These are phyloP conservation scores for Globisporangium iwayamae DNA, from an alignment of 352 stramenopile genomes.

Conservation along the genomic window DNA sequence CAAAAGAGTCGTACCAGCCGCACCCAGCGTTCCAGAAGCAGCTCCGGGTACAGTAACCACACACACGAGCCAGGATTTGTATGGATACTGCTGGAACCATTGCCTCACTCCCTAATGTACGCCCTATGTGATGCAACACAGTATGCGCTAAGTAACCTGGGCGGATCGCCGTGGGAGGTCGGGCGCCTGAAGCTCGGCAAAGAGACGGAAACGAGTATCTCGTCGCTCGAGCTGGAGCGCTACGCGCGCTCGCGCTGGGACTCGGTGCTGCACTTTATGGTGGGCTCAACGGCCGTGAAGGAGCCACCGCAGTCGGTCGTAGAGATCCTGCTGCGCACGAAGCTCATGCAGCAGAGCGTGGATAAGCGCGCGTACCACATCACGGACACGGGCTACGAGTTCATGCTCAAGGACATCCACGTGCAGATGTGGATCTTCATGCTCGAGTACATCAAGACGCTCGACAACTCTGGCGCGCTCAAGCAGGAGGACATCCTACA, in stretches of 20 bases:
- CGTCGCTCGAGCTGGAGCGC: constrained; percentile 46
- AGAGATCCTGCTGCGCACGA: constrained; percentile 71
- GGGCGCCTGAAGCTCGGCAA: constrained; percentile 40
- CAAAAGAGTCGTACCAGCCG: constrained; percentile 37
- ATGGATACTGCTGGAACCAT: not conserved
- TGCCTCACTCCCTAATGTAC: not conserved
- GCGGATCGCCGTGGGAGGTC: constrained; percentile 71
- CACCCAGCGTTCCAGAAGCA: constrained; percentile 60
- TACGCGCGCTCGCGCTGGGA: constrained; percentile 65
- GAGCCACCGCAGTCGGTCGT: constrained; percentile 63
- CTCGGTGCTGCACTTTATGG: constrained; percentile 75
- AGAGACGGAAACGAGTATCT: constrained; percentile 43
- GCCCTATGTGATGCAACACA: constrained; percentile 9
- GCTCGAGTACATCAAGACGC: constrained; percentile 85
- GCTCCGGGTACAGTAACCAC: constrained; percentile 34
- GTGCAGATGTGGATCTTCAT: constrained; percentile 92
- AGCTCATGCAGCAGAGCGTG: constrained; percentile 58
- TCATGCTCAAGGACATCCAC: constrained; percentile 91
- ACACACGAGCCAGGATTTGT: not conserved
- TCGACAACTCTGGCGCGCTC: constrained; percentile 66
- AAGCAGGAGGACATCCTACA: constrained; percentile 85
- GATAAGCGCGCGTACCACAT: constrained; percentile 73
- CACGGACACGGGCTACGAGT: constrained; percentile 88
- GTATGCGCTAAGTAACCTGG: constrained; percentile 64
- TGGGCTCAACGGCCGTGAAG: constrained; percentile 62